These are phyloP conservation scores for Xerocomus amazonicus DNA, from an alignment of 1,284 basidiomycete genomes.

Conservation along the genomic window DNA sequence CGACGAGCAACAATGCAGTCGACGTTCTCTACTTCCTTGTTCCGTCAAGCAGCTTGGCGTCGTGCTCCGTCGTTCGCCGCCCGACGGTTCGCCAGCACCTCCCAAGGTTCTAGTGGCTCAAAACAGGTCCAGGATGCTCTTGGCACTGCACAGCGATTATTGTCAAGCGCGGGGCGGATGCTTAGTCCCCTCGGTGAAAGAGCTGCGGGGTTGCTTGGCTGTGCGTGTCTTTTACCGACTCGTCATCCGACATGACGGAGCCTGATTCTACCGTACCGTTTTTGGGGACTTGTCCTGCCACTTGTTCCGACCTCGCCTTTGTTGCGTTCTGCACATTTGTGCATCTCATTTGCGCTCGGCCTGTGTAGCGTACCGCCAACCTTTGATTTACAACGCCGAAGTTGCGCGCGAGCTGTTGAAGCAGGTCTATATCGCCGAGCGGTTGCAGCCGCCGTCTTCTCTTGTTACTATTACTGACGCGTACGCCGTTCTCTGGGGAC, in stretches of 20 bases:
- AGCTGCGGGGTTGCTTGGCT: slow-evolving; percentile 58
- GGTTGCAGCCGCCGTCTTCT: slow-evolving; percentile 78
- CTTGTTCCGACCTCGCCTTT: too few species aligned
- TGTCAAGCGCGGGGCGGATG: slow-evolving; percentile 50
- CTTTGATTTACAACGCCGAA: slow-evolving; percentile 79
- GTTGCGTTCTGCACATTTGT: not conserved
- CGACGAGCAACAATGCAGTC: slow-evolving; percentile 20
- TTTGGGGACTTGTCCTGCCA: not conserved
- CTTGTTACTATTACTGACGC: slow-evolving; percentile 61
- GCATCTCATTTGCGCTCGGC: not conserved
- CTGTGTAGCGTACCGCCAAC: slow-evolving; percentile 75
- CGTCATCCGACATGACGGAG: not conserved
- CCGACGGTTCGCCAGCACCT: slow-evolving; percentile 28
- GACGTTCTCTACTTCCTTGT: slow-evolving; percentile 20
- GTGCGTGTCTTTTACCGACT: slow-evolving; percentile 41
- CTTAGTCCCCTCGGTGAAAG: slow-evolving; percentile 60
- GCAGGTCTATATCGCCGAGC: slow-evolving; percentile 89
- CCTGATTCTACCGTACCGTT: not conserved
- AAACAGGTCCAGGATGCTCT: slow-evolving; percentile 70
- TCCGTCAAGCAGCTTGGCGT: slow-evolving; percentile 20
- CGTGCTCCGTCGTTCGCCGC: slow-evolving; percentile 9
- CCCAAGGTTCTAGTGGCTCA: slow-evolving; percentile 41
- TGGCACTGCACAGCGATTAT: slow-evolving; percentile 54
- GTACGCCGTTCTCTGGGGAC: slow-evolving; percentile 73
- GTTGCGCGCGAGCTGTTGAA: slow-evolving; percentile 84